phyloP scores from a whole-genome alignment of 2,329 filamentous ascomycete species.

The Penicillium sp. region DNA sequence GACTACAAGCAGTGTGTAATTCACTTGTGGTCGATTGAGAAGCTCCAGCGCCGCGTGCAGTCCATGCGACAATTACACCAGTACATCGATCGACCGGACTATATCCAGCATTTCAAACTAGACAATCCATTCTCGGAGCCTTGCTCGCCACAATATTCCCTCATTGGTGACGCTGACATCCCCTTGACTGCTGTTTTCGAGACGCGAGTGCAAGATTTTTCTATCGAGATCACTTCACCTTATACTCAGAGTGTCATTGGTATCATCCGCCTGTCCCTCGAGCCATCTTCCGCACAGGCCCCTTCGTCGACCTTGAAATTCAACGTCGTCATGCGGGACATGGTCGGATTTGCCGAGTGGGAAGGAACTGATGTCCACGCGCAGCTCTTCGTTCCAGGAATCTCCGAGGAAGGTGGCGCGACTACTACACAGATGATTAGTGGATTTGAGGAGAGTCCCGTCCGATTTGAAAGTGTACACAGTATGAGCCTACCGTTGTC shows the following conservation, averaged over 20 bases:
- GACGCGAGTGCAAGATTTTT: slow-evolving; percentile 90
- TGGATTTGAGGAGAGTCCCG: slow-evolving; percentile 88
- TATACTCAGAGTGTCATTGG: slow-evolving; percentile 90
- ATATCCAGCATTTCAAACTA: slow-evolving; percentile 86
- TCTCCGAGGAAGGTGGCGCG: slow-evolving; percentile 86
- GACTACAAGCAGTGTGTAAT: slow-evolving; percentile 87
- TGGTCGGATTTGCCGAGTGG: slow-evolving; percentile 90
- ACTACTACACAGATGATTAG: slow-evolving; percentile 94
- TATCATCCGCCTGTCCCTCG: slow-evolving; percentile 85
- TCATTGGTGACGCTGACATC: slow-evolving; percentile 90
- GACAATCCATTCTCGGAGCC: slow-evolving; percentile 92
- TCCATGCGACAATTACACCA: slow-evolving; percentile 97
- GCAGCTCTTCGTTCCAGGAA: slow-evolving; percentile 90
- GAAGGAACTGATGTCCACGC: slow-evolving; percentile 96
- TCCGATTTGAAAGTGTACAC: slow-evolving; percentile 96
- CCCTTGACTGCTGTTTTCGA: slow-evolving; percentile 92
- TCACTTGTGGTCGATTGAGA: slow-evolving; percentile 92
- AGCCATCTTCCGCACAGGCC: slow-evolving; percentile 90
- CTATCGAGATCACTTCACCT: slow-evolving; percentile 85
- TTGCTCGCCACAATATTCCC: slow-evolving; percentile 88
- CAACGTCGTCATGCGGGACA: slow-evolving; percentile 97
- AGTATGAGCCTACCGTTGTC: slow-evolving; percentile 92
- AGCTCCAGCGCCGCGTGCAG: slow-evolving; percentile 82
- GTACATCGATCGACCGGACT: slow-evolving; percentile 93
- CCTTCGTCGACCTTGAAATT: slow-evolving; percentile 94